Base-by-base conservation (phyloP, 192 early-diverging fungal species). In the Entophlyctis luteolus region DNA sequence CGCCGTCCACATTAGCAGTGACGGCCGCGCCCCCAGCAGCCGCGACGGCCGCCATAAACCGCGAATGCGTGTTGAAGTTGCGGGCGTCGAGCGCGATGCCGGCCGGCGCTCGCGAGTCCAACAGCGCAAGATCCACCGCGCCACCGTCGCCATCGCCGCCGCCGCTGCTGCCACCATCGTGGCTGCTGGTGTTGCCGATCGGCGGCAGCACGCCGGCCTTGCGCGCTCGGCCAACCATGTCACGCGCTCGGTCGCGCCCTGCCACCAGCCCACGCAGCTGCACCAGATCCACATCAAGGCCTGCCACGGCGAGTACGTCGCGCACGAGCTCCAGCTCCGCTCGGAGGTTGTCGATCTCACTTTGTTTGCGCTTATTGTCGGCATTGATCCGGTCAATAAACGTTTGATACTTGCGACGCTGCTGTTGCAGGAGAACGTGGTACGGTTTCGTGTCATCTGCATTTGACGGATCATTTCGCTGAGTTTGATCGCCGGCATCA, bases 261-360 rank as follows among this genome's bases (percentile, higher is more conserved):
- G 62, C 37, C 1, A 72, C 71, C n/a, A 75, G 18, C 4, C 53
- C 59, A 4, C 62, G 32, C 35, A 79, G 37, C 60, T 75, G 67
- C 22, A 71, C 39, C 23, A 75, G 53, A 68, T 79, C 74, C 36
- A 73, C 33, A 28, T 70, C 60, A 3, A 75, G 47, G 20, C 74
- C 74, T 12, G 59, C 52, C 27, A 79, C 33, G 23, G 62, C 55
- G 20, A 79, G 58, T 5, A 72, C 77, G 37, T 75, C 71, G 0
- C 63, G 36, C 28, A 79, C 53, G 48, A 79, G 55, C 36, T 70
- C 63, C 4, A 75, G 53, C 49, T 81, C 75, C 5, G 52, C 49
- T 16, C 58, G 62, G 12, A 81, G 70, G 10, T 42, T 39, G n/a
- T 81, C 80, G 27, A 81, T 78, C 49, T 81, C 80, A 16, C 48